Base-by-base conservation (phyloP, 768 basidiomycete genomes). In the Daedaleopsis sinensis region DNA sequence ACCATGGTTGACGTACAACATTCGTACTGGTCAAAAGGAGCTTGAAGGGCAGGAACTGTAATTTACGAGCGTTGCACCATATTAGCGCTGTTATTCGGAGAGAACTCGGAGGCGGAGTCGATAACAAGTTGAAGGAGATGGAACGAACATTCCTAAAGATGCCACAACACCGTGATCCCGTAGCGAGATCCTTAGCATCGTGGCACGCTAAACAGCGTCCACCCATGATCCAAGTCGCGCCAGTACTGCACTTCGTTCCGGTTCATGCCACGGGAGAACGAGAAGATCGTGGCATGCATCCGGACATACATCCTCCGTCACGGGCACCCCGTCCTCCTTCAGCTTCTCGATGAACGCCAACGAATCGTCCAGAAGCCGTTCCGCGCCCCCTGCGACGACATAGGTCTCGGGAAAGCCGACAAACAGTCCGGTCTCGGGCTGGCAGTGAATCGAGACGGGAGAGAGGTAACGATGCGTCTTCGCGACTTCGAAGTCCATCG, bases 371-470 rank as follows among this genome's bases (percentile, higher is more conserved):
- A 59, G 44, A 23, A 64, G 42, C 27, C 51, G 51, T 66, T 78
- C 73, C 47, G 69, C 69, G 48, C 65, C 73, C 23, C 73, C 73
- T 23, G 61, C 65, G 18, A 68, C 61, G 50, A 79, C 65, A 66
- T 70, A 70, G n/a, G 72, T 74, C 62, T 68, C 69, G 48, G 76
- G 73, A 55, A 73, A 76, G 50, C 72, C 76, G 49, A 49, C 48
- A 58, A 68, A 74, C 11, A 65, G 58, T 12, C 64, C 59, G 23
- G 35, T 55, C 1, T 16, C 24, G 10, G 61, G 27, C 27, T 32
- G 38, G 27, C 55, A 27, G 51, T 62, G 19, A 6, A 47, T 38
- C 24, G 71, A 67, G 18, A 52, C 55, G 35, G 65, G 62, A 38
- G 66, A 61, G 18, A 71, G 32, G 37, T 64, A 68, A 9, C 59